Percentiles rank a stretch among this genome's conserved stretches.
Conservation (phyloP, 371 early-diverging fungal species). For the Sporodiniella umbellata region DNA sequence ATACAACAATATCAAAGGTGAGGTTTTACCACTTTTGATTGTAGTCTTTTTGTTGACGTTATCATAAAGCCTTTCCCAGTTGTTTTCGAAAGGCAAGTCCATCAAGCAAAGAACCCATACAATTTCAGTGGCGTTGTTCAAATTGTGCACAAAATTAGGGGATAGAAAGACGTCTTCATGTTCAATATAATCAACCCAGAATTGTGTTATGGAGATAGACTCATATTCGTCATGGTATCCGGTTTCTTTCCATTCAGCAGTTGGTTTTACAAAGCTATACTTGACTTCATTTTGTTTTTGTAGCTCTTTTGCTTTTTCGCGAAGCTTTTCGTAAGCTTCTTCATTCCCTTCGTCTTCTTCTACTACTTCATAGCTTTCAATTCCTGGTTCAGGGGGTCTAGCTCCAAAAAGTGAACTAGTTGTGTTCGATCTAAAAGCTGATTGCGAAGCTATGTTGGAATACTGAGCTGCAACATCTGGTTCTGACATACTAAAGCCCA, state of each 20-base stretch:
- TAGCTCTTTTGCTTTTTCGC: constrained; percentile 14
- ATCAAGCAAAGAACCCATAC: constrained; percentile 44
- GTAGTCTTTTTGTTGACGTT: background rate
- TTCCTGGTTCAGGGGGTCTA: background rate
- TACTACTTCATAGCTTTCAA: no score
- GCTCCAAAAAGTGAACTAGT: background rate
- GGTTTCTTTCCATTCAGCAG: constrained; percentile 32
- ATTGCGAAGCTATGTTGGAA: background rate
- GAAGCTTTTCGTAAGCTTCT: constrained; percentile 11
- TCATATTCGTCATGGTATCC: constrained; percentile 10
- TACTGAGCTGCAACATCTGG: background rate
- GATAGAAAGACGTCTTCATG: constrained; percentile 4
- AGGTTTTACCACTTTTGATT: background rate
- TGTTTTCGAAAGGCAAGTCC: constrained; percentile 35
- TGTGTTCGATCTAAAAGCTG: no score
- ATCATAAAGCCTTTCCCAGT: background rate
- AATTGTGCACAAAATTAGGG: constrained; percentile 44
- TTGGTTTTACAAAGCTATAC: constrained; percentile 23
- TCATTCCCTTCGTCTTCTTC: constrained; percentile 12
- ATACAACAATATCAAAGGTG: constrained; percentile 44
- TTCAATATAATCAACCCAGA: constrained; percentile 52
- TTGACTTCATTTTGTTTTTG: constrained; percentile 11
- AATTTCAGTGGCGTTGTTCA: constrained; percentile 28
- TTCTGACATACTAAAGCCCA: background rate
- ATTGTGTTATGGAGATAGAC: constrained; percentile 24